These are phyloP conservation scores for Thermoascus crustaceus DNA, from an alignment of 2,329 filamentous ascomycete species.

Conservation along the genomic window DNA sequence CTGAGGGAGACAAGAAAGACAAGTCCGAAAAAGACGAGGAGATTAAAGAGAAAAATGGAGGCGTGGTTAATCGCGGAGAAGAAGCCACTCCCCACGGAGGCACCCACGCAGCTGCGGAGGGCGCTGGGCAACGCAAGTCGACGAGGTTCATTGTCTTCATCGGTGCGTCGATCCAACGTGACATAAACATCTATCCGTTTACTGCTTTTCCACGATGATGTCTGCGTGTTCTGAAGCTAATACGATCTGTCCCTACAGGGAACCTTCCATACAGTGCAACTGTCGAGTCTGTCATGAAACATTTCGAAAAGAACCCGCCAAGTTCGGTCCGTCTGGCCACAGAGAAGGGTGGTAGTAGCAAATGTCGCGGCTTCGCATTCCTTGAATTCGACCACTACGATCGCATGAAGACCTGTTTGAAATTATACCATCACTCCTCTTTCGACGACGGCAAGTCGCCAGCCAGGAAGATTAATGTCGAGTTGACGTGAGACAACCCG, in stretches of 20 bases:
- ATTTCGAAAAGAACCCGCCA: slow-evolving; percentile 71
- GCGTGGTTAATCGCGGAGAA: slow-evolving; percentile 11
- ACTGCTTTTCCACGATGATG: neutral
- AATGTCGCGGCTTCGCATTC: slow-evolving; percentile 72
- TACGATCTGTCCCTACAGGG: slow-evolving; percentile 41
- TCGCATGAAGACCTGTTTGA: slow-evolving; percentile 86
- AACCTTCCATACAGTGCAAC: slow-evolving; percentile 86
- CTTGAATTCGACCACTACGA: slow-evolving; percentile 82
- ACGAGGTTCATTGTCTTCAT: slow-evolving; percentile 68
- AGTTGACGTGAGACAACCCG: slow-evolving; percentile 61
- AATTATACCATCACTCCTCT: slow-evolving; percentile 77
- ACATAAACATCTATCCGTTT: neutral
- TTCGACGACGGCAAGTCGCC: slow-evolving; percentile 53
- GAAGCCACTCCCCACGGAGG: too few species aligned
- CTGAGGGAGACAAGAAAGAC: slow-evolving; percentile 25
- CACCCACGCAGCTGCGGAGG: slow-evolving; percentile 6
- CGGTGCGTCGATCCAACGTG: slow-evolving; percentile 40
- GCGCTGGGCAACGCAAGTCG: slow-evolving; percentile 9
- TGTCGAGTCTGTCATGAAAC: slow-evolving; percentile 56
- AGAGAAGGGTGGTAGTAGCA: slow-evolving; percentile 52
- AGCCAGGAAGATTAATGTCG: slow-evolving; percentile 78
- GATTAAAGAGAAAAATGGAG: slow-evolving; percentile 11
- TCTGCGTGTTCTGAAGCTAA: slow-evolving; percentile 8
- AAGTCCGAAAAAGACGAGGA: slow-evolving; percentile 14
- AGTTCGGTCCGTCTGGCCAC: slow-evolving; percentile 64